phyloP scores from a whole-genome alignment of 805 yeast genomes.

The Monosporozyma solicola region DNA sequence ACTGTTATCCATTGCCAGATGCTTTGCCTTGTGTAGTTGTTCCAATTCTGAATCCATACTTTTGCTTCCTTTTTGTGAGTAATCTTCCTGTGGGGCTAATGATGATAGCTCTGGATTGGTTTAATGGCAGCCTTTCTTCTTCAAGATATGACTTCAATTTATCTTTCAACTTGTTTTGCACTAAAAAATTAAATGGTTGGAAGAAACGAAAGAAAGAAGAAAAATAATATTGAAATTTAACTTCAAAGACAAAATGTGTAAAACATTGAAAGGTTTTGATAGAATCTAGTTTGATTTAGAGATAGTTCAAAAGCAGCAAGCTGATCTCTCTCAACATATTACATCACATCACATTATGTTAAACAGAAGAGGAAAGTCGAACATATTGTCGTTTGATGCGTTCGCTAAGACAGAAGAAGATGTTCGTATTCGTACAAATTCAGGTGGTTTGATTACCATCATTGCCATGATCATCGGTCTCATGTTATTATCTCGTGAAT shows the following conservation, averaged over 20 bases:
- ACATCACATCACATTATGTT: background rate
- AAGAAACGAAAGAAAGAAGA: too few species aligned
- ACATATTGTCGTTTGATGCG: constrained; percentile 61
- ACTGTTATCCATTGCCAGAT: constrained; percentile 25
- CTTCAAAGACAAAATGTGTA: too few species aligned
- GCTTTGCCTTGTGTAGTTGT: constrained; percentile 24
- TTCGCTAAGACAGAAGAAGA: constrained; percentile 93
- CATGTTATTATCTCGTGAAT: constrained; percentile 62
- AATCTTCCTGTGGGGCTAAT: background rate
- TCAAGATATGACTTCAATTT: background rate
- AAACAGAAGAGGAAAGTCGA: constrained; percentile 5
- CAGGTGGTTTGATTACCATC: constrained; percentile 85
- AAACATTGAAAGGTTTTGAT: too few species aligned
- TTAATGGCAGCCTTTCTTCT: too few species aligned
- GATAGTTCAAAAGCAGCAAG: too few species aligned
- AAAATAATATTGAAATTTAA: too few species aligned
- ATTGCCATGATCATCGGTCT: constrained; percentile 54
- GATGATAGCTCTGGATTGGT: background rate
- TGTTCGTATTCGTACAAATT: constrained; percentile 74
- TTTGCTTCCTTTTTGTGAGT: background rate
- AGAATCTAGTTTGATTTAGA: too few species aligned
- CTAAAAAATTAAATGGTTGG: too few species aligned
- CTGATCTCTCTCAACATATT: too few species aligned
- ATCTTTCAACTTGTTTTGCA: background rate
- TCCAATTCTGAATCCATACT: constrained; percentile 8